phyloP scores from a whole-genome alignment of 768 basidiomycete species.

The Tephrocybe sp. region DNA sequence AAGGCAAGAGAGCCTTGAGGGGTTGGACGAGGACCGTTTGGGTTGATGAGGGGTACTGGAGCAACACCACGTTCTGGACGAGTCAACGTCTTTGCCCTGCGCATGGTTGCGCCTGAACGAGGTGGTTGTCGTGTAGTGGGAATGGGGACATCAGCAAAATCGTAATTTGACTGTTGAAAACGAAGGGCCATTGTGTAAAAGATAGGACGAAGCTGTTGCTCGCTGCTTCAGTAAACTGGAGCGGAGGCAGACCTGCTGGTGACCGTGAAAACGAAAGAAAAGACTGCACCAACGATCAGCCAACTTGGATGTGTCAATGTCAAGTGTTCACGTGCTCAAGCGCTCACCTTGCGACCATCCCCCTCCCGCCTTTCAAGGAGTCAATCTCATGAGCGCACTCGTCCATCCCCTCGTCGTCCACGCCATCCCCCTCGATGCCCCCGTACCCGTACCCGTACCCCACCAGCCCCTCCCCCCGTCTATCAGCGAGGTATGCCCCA shows the following conservation, averaged over 20 bases:
- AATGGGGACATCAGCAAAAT: slow-evolving; percentile 65
- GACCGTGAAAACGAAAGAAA: slow-evolving; percentile 6
- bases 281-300: slow-evolving; percentile 11
- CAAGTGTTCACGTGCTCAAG: slow-evolving; percentile 11
- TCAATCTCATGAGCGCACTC: slow-evolving; percentile 9
- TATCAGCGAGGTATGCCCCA: neutral
- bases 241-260: slow-evolving; percentile 27
- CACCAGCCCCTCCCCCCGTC: neutral
- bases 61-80: slow-evolving; percentile 94
- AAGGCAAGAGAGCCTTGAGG: slow-evolving; percentile 32
- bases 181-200: slow-evolving; percentile 50
- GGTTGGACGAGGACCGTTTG: slow-evolving; percentile 49
- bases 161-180: slow-evolving; percentile 50
- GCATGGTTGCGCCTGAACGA: slow-evolving; percentile 59
- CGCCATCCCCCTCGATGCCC: slow-evolving; percentile 4
- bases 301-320: slow-evolving; percentile 14
- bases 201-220: slow-evolving; percentile 16
- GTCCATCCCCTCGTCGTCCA: slow-evolving; percentile 5
- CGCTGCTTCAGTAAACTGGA: slow-evolving; percentile 16
- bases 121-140: slow-evolving; percentile 61
- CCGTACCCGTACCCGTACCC: neutral
- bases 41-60: slow-evolving; percentile 91
- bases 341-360: slow-evolving; percentile 9
- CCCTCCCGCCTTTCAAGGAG: neutral
- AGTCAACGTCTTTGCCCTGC: slow-evolving; percentile 93